Conservation (phyloP, 1,284 basidiomycete genomes). For the Agaricales sp. region DNA sequence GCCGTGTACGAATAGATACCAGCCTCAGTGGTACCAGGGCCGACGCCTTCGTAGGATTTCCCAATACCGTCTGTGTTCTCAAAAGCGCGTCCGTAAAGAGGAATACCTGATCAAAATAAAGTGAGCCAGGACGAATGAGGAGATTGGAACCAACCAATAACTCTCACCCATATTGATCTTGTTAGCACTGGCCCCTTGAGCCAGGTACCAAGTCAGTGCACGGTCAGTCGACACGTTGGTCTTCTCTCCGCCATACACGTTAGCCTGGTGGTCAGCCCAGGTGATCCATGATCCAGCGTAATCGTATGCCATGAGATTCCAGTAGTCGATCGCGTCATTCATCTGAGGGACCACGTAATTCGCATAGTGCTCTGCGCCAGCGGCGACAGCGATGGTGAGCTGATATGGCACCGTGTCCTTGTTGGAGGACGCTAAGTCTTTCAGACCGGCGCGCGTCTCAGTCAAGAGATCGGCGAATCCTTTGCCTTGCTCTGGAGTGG, state of each 20-base stretch:
- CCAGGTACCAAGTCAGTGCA: slow-evolving; percentile 58
- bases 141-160: slow-evolving; percentile 1
- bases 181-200: slow-evolving; percentile 54
- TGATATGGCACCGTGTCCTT: slow-evolving; percentile 51
- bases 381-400: slow-evolving; percentile 47
- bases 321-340: slow-evolving; percentile 69
- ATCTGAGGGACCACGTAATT: slow-evolving; percentile 62
- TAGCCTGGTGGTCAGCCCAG: slow-evolving; percentile 72
- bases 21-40: slow-evolving; percentile 57
- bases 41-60: slow-evolving; percentile 58
- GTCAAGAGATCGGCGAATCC: slow-evolving; percentile 51
- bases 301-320: slow-evolving; percentile 91
- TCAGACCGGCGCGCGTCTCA: slow-evolving; percentile 44
- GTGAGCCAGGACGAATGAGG: slow-evolving; percentile 1
- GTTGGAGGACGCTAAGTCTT: slow-evolving; percentile 38
- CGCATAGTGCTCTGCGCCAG: slow-evolving; percentile 59
- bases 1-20: slow-evolving; percentile 71
- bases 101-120: slow-evolving; percentile 43
- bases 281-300: slow-evolving; percentile 65
- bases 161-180: slow-evolving; percentile 75
- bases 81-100: slow-evolving; percentile 81
- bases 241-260: slow-evolving; percentile 58
- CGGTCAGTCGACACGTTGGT: slow-evolving; percentile 62
- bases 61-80: slow-evolving; percentile 72
- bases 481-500: slow-evolving; percentile 38